Percentiles rank a stretch among this genome's conserved stretches.
Evolutionary conservation across 2,329 filamentous ascomycete genomes (phyloP).

Genomic region (Colletotrichum sp.): DNA sequence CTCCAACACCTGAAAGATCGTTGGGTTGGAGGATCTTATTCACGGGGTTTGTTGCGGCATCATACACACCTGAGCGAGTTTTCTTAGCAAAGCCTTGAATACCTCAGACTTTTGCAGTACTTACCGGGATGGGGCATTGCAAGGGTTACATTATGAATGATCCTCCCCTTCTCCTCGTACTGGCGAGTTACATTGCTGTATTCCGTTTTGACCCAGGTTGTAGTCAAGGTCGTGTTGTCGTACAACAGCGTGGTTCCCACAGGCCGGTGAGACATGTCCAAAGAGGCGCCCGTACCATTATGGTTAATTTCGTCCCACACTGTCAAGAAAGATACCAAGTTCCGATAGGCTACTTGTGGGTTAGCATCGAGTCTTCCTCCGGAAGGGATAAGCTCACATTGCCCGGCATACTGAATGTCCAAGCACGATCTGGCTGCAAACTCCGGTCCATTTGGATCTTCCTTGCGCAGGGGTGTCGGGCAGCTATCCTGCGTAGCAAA

Average conservation of each 20-base stretch:
- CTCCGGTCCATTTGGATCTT: constrained; percentile 36
- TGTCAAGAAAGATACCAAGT: constrained; percentile 65
- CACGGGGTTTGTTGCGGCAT: constrained; percentile 61
- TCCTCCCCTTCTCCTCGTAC: constrained; percentile 54
- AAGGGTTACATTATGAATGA: constrained; percentile 78
- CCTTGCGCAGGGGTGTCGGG: constrained; percentile 59
- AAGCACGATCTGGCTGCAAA: constrained; percentile 63
- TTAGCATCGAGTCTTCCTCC: background rate
- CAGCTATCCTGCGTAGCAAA: constrained; percentile 61
- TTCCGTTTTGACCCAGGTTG: constrained; percentile 69
- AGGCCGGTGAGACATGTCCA: constrained; percentile 55
- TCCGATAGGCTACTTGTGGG: constrained; percentile 60
- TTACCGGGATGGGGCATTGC: constrained; percentile 74
- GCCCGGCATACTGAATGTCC: constrained; percentile 71
- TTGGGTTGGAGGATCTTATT: constrained; percentile 76
- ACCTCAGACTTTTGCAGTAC: background rate
- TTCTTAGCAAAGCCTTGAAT: background rate
- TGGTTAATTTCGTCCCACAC: constrained; percentile 57
- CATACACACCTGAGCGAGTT: constrained; percentile 55
- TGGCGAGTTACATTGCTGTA: constrained; percentile 56
- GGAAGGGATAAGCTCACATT: constrained; percentile 40
- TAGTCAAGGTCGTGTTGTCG: constrained; percentile 75
- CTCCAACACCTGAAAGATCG: constrained; percentile 67
- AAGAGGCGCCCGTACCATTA: constrained; percentile 45
- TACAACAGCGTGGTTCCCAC: constrained; percentile 66